Evolutionary conservation across 1,284 basidiomycete species (phyloP).

Genomic region (Takashimella koratensis): DNA sequence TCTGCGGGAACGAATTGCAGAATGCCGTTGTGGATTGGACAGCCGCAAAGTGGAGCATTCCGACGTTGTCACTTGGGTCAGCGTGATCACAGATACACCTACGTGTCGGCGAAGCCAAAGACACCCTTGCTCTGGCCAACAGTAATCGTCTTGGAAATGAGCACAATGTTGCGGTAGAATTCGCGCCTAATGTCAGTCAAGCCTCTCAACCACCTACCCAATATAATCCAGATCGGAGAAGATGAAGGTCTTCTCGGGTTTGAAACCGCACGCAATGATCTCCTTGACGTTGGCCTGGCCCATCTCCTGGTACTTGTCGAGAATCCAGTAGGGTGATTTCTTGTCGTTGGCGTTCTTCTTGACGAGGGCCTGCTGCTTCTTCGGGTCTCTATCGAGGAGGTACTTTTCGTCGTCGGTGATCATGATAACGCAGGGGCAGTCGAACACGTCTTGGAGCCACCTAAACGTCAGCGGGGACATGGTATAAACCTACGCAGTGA

Average conservation of each 20-base stretch:
- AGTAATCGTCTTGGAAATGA: slow-evolving; percentile 88
- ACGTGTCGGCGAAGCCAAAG: slow-evolving; percentile 95
- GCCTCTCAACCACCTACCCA: slow-evolving; percentile 48
- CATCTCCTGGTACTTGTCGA: slow-evolving; percentile 83
- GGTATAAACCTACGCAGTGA: slow-evolving; percentile 72
- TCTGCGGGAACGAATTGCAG: slow-evolving; percentile 98
- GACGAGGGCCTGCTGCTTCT: slow-evolving; percentile 45
- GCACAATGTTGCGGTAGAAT: slow-evolving; percentile 93
- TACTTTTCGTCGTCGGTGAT: slow-evolving; percentile 99
- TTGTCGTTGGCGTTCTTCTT: slow-evolving; percentile 47
- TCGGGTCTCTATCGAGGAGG: slow-evolving; percentile 82
- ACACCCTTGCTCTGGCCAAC: slow-evolving; percentile 91
- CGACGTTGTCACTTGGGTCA: slow-evolving; percentile 82
- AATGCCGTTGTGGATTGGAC: slow-evolving; percentile 96
- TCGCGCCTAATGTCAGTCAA: slow-evolving; percentile 48
- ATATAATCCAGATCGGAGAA: slow-evolving; percentile 90
- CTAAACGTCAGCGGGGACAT: slow-evolving; percentile 48
- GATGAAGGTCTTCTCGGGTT: slow-evolving; percentile 91
- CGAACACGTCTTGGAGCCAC: slow-evolving; percentile 96
- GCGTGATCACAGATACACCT: slow-evolving; percentile 42
- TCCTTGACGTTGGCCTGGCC: slow-evolving; percentile 84
- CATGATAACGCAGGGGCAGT: slow-evolving; percentile 90
- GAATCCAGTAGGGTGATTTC: slow-evolving; percentile 58
- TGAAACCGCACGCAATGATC: slow-evolving; percentile 80
- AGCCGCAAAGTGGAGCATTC: slow-evolving; percentile 96